Conservation (phyloP, 1,284 basidiomycete species). For the Fistulinella cinereoalba region DNA sequence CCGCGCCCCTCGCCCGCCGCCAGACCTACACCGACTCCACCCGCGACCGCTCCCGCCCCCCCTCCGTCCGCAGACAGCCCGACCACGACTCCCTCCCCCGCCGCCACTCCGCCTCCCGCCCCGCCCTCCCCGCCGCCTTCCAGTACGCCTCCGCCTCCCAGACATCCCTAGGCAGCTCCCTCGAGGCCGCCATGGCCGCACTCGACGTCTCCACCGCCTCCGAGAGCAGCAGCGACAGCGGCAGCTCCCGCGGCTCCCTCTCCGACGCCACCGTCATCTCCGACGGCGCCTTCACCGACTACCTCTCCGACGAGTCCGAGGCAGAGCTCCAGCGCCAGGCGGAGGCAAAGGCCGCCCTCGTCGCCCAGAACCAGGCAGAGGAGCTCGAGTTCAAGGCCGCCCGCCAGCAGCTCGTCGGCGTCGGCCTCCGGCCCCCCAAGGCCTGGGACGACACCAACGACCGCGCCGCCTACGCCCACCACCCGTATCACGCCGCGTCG, state of each 20-base stretch:
- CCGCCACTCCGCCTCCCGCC: slow-evolving; percentile 44
- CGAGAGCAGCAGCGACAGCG: slow-evolving; percentile 55
- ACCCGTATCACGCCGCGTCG: slow-evolving; percentile 29
- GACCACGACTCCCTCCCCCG: slow-evolving; percentile 51
- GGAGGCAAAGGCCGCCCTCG: slow-evolving; percentile 65
- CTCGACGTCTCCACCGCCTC: slow-evolving; percentile 37
- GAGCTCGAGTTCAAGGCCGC: slow-evolving; percentile 77
- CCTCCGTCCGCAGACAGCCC: slow-evolving; percentile 56
- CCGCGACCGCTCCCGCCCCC: slow-evolving; percentile 50
- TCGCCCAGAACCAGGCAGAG: slow-evolving; percentile 75
- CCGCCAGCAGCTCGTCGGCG: slow-evolving; percentile 66
- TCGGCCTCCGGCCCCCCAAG: slow-evolving; percentile 71
- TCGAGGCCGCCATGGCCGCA: slow-evolving; percentile 37
- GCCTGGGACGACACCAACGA: slow-evolving; percentile 66
- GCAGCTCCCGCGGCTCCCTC: slow-evolving; percentile 52
- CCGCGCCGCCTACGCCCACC: slow-evolving; percentile 29
- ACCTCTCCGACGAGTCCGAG: slow-evolving; percentile 80
- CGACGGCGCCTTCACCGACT: slow-evolving; percentile 80
- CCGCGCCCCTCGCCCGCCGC: slow-evolving; percentile 45
- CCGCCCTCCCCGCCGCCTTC: slow-evolving; percentile 45
- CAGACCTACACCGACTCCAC: slow-evolving; percentile 42
- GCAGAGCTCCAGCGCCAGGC: slow-evolving; percentile 79
- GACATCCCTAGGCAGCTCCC: slow-evolving; percentile 19
- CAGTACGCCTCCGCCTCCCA: slow-evolving; percentile 34
- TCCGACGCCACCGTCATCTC: slow-evolving; percentile 73